Base-by-base conservation (phyloP, 139 green algal genomes). In the Tetraselmis striata region DNA sequence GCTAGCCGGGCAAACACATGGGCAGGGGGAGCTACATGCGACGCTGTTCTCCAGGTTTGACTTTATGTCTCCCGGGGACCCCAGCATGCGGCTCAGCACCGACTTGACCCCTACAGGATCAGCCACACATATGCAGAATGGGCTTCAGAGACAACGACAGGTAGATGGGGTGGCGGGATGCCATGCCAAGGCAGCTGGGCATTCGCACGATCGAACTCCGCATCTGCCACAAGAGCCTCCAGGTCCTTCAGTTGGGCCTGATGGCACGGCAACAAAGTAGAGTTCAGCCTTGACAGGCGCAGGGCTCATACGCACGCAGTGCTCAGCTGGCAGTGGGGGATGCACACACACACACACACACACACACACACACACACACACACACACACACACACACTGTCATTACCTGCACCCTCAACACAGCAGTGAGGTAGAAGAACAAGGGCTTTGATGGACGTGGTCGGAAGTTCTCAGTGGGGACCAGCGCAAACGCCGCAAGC, bases 401-500 rank as follows among this genome's bases (percentile, higher is more conserved):
- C n/a, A n/a, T n/a, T n/a, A n/a, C 75, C 30, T 77, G 45, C 45
- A 67, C 45, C 18, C 45, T 77, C 28, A 79, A 31, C n/a, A 84
- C 23, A 1, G 80, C 74, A 2, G 79, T 76, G 29, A 84, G 74
- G 59, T 84, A 84, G 59, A 84, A 84, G 30, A 84, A 84, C 29
- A 84, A 29, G 2, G 80, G 80, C 59, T 84, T 84, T n/a, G 29
- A 28, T n/a, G 80, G 80, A 27, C 45, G n/a, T 18, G 79, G 79
- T 5, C 45, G 45, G 45, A 67, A 67, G 1, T 27, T 76, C 28
- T 79, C 80, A 29, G 74, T 76, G 1, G 74, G 75, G 0, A 84
- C 74, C 1, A 77, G 75, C n/a, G 30, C 29, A 29, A 84, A 76
- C 23, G 29, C 80, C 0, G 25, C 75, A 27, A 84, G 79, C 1